Evolutionary conservation across 2,329 filamentous ascomycete genomes (phyloP).

Genomic region (Fusarium napiforme): DNA sequence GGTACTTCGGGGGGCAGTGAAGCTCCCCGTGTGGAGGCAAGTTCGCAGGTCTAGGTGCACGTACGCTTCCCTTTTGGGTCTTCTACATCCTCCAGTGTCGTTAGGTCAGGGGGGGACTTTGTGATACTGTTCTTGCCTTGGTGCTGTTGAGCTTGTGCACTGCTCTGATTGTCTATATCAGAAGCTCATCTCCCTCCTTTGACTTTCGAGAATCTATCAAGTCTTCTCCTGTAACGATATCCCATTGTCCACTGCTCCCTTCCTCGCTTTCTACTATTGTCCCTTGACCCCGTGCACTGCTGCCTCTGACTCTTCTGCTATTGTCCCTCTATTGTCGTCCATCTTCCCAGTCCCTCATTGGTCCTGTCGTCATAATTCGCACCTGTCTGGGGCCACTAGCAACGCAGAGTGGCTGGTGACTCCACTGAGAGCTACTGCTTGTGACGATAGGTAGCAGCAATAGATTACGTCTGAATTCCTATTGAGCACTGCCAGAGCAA

Average conservation of each 20-base stretch:
- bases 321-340: neutral
- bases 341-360: neutral
- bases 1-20: neutral
- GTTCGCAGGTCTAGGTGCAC: slow-evolving; percentile 14
- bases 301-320: neutral
- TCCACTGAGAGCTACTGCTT: neutral
- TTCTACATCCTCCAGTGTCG: neutral
- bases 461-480: neutral
- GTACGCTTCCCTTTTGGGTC: neutral
- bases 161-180: slow-evolving; percentile 18
- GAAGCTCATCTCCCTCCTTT: neutral
- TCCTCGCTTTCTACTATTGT: neutral
- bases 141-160: neutral
- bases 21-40: slow-evolving; percentile 5
- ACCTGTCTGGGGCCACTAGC: neutral
- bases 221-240: neutral
- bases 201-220: neutral
- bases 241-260: neutral
- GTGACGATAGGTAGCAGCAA: neutral
- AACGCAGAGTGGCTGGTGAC: neutral
- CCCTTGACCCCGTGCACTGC: neutral
- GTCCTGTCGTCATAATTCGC: neutral
- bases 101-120: neutral
- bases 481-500: neutral
- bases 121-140: slow-evolving; percentile 1